Conservation (phyloP, 352 stramenopile genomes). For the Phytopythium kandeliae region DNA sequence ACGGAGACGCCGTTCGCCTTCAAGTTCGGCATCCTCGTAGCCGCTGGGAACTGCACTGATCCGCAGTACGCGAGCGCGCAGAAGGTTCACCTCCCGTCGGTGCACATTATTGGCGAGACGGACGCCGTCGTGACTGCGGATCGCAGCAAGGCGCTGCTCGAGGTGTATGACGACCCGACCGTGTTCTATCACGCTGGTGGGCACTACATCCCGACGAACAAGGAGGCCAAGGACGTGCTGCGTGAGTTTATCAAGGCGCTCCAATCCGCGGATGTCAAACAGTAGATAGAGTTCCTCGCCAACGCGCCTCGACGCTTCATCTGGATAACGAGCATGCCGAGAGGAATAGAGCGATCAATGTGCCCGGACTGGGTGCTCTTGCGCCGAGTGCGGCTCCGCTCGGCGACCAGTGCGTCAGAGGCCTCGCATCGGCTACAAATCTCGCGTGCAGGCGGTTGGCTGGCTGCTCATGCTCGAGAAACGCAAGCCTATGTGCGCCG, state of each 20-base stretch:
- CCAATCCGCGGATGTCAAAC: conserved; percentile 10
- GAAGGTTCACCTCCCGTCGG: conserved; percentile 52
- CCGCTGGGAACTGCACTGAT: conserved; percentile 41
- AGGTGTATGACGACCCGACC: conserved; percentile 44
- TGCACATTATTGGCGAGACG: conserved; percentile 80
- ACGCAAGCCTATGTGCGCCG: too few species aligned
- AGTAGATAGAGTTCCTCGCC: background rate
- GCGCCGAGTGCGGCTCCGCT: too few species aligned
- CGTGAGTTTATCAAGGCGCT: conserved; percentile 65
- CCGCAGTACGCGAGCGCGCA: conserved; percentile 31
- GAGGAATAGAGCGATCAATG: conserved; percentile 1
- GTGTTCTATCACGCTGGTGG: conserved; percentile 64
- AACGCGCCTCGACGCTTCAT: background rate
- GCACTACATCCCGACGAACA: conserved; percentile 86
- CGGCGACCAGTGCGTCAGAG: too few species aligned
- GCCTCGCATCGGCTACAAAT: background rate
- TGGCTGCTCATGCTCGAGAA: background rate
- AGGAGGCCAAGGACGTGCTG: conserved; percentile 71
- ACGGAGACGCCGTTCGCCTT: conserved; percentile 49
- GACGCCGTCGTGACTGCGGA: conserved; percentile 61
- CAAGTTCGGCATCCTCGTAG: conserved; percentile 70
- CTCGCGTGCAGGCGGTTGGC: background rate
- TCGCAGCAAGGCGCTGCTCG: conserved; percentile 47
- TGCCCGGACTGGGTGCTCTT: too few species aligned
- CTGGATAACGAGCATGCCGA: too few species aligned